Base-by-base conservation (phyloP, 73 alveolate species). In the Breviolum minutum region DNA sequence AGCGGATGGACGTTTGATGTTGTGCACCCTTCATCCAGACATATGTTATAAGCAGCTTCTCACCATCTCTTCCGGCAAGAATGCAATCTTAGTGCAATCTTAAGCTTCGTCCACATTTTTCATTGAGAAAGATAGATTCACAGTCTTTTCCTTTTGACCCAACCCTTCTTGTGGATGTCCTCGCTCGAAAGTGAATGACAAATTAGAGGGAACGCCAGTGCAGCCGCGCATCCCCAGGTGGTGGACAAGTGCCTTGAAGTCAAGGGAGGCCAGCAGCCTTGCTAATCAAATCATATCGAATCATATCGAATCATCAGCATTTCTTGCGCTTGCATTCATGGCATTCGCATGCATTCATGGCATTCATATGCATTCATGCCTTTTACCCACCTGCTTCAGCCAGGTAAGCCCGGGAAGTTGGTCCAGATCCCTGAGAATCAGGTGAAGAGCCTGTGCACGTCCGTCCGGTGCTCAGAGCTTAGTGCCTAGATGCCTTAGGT, bases 391-490 rank as follows among this genome's bases (percentile, higher is more conserved):
- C 6, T 68, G 77, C 77, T 14, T 32, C 0, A 73, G 54, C 14
- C 64, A 90, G 96, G 98, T 81, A 93, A 93, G 92, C 98, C 98
- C 27, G 98, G 98, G 54, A 93, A 93, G 92, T 69, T 93, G 81
- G 98, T 93, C 82, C 89, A 77, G 89, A 77, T 93, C 70, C 92
- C 98, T 13, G 98, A 93, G 82, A 80, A 80, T 64, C 96, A 90
- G 87, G 96, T 90, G 77, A 90, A 90, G 63, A 77, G 96, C 40
- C 87, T 90, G 48, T 90, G 96, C 96, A 90, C 96, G 40, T 70
- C 96, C 29, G 96, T 64, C 87, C 26, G 63, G 69, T 17, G 19
- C 96, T 48, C 70, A 54, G 95, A 40, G 27, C 64, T 30, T 61
- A 9, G 5, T 17, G 7, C 13, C 11, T 17, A 66, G 74, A 66